Conservation (phyloP, 495 filamentous ascomycete species). For the Achaetomiella virescens region DNA sequence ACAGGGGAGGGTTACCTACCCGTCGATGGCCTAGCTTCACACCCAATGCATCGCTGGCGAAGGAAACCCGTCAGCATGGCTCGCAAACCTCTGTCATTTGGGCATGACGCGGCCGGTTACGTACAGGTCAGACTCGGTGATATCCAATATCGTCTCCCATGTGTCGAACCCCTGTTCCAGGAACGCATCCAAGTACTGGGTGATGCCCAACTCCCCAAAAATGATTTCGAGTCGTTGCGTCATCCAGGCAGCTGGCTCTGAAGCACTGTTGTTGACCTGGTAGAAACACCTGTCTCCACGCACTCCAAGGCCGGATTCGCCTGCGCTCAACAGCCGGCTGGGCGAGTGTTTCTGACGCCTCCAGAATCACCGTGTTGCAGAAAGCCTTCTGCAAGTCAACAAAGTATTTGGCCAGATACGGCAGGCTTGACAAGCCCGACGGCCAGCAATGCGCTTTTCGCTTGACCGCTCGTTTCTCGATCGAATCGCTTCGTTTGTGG, state of each 20-base stretch:
- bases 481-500: neutral
- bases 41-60: constrained; percentile 53
- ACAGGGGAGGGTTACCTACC: constrained; percentile 39
- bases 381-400: too few species aligned
- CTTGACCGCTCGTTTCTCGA: neutral
- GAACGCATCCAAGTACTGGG: constrained; percentile 63
- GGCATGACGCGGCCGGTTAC: constrained; percentile 18
- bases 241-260: constrained; percentile 22
- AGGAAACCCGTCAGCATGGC: constrained; percentile 11
- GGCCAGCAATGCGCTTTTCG: too few species aligned
- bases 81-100: neutral
- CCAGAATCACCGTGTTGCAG: too few species aligned
- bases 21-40: constrained; percentile 75
- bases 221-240: constrained; percentile 45
- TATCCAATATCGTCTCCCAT: constrained; percentile 73
- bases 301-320: too few species aligned
- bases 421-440: too few species aligned
- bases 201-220: constrained; percentile 65
- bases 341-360: too few species aligned
- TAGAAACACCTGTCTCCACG: neutral
- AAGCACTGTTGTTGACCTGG: neutral
- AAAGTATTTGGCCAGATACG: neutral
- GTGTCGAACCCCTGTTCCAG: constrained; percentile 72
- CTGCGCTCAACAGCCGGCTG: too few species aligned
- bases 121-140: constrained; percentile 74